Percentiles rank a stretch among this genome's conserved stretches.
Conservation (phyloP, 2,329 filamentous ascomycete genomes). For the Fusarium domesticum region DNA sequence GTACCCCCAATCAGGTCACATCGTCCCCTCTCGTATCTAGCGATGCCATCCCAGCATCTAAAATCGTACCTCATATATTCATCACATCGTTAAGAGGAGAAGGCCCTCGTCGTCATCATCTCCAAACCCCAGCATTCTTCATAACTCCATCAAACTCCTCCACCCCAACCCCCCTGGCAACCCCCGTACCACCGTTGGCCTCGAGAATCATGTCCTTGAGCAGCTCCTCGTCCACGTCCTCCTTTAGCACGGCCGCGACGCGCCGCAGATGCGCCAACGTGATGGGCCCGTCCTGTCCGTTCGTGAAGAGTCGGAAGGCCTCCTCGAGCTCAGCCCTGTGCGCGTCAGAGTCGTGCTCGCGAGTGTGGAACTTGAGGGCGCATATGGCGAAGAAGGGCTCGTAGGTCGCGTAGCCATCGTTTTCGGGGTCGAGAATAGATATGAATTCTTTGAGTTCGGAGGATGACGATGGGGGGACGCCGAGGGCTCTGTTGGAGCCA, state of each 20-base stretch:
- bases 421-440: slow-evolving; percentile 77
- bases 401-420: slow-evolving; percentile 74
- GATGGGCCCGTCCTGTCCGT: slow-evolving; percentile 57
- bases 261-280: slow-evolving; percentile 74
- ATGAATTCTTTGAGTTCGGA: slow-evolving; percentile 74
- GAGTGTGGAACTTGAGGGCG: slow-evolving; percentile 75
- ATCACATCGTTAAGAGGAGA: slow-evolving; percentile 12
- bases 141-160: slow-evolving; percentile 87
- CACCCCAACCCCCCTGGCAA: slow-evolving; percentile 66
- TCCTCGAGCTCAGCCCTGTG: slow-evolving; percentile 69
- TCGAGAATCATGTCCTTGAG: slow-evolving; percentile 93
- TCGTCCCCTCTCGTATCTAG: slow-evolving; percentile 1
- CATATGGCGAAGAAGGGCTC: slow-evolving; percentile 82
- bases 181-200: slow-evolving; percentile 77
- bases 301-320: slow-evolving; percentile 79
- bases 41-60: slow-evolving; percentile 3
- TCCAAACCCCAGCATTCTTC: slow-evolving; percentile 79
- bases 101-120: slow-evolving; percentile 43
- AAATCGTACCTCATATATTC: slow-evolving; percentile 16
- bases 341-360: slow-evolving; percentile 50
- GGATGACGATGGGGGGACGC: slow-evolving; percentile 61
- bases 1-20: not conserved
- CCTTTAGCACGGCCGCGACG: slow-evolving; percentile 77
- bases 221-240: slow-evolving; percentile 78
- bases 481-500: slow-evolving; percentile 66